Percentiles rank a stretch among this genome's conserved stretches.
phyloP scores from a whole-genome alignment of 2,329 filamentous ascomycete genomes.

The Fusarium odoratissimum region DNA sequence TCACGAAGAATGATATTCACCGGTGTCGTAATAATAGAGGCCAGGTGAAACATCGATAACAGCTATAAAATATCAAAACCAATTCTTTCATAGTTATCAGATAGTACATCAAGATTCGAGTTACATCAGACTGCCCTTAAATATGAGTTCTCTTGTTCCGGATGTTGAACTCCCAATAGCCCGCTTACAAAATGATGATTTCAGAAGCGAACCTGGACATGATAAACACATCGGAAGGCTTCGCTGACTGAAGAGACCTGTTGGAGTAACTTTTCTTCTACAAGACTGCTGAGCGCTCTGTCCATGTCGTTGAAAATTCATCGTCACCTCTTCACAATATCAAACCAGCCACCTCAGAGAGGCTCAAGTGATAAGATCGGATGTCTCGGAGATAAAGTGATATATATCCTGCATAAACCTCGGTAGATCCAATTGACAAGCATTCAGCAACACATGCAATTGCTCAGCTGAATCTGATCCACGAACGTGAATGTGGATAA shows the following conservation, averaged over 20 bases:
- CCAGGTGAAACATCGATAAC: neutral
- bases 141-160: neutral
- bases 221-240: neutral
- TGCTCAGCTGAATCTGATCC: neutral
- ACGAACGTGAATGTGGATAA: slow-evolving; percentile 14
- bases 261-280: rapidly evolving
- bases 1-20: rapidly evolving
- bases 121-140: neutral
- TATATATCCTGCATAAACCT: neutral
- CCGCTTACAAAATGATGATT: neutral
- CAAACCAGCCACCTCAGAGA: neutral
- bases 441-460: neutral
- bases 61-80: rapidly evolving
- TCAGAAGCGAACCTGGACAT: rapidly evolving
- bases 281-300: rapidly evolving
- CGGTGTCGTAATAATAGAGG: rapidly evolving
- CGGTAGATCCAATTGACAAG: slow-evolving; percentile 15
- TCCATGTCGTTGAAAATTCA: neutral
- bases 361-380: neutral
- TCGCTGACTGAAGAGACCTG: neutral
- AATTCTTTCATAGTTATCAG: neutral
- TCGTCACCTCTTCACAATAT: neutral
- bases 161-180: rapidly evolving
- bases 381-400: neutral
- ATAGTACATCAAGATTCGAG: rapidly evolving